A percentile compares a stretch with the other conserved stretches of the same genome.
Conservation (phyloP, 331 rosid genomes). For the Acacia pycnantha region DNA sequence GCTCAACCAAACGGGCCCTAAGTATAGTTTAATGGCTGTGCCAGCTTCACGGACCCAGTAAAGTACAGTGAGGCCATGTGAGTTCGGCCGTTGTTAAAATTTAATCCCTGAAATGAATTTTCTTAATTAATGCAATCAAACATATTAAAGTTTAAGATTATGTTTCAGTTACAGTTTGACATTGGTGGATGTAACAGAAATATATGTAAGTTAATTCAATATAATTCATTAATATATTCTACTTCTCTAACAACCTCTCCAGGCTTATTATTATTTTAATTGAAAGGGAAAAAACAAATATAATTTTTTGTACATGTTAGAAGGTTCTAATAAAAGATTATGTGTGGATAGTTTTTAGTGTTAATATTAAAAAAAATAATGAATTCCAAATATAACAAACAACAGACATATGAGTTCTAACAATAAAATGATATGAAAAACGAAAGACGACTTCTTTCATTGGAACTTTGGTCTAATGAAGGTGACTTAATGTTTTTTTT, state of each 20-base stretch:
- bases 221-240: neutral
- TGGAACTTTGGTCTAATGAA: neutral
- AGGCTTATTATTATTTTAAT: neutral
- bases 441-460: too few species aligned
- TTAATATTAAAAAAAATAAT: too few species aligned
- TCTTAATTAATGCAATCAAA: neutral
- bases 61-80: conserved; percentile 13
- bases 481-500: neutral
- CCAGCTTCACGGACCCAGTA: neutral
- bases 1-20: too few species aligned
- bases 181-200: neutral
- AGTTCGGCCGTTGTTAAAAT: neutral
- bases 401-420: neutral
- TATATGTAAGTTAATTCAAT: neutral
- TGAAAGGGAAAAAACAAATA: neutral
- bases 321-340: neutral
- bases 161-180: neutral
- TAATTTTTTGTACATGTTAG: neutral
- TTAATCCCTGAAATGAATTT: neutral
- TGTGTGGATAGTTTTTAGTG: neutral
- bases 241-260: neutral
- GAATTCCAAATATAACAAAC: neutral
- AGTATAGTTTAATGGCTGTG: neutral
- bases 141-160: neutral
- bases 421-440: too few species aligned